These are phyloP conservation scores for Gossypium gossypioides DNA, from an alignment of 441 rosid species.

Conservation along the genomic window DNA sequence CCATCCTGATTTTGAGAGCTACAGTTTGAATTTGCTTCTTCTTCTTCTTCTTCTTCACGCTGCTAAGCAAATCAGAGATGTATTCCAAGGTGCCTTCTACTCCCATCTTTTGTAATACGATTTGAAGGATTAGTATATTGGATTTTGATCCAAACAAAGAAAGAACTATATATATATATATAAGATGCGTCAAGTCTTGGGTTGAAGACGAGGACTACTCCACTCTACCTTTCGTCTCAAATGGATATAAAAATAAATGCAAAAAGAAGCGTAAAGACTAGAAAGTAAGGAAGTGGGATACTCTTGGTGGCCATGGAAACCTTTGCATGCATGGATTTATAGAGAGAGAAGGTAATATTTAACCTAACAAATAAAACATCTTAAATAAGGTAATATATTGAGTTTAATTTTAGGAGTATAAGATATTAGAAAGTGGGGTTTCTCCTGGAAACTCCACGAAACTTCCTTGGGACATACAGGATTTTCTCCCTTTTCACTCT, in stretches of 20 bases:
- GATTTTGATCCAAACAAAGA: not conserved
- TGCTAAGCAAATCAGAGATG: slow-evolving; percentile 44
- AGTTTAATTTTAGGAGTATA: not conserved
- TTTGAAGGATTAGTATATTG: not conserved
- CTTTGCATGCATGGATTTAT: slow-evolving; percentile 9
- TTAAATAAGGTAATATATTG: slow-evolving; percentile 1
- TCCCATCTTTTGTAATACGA: slow-evolving; percentile 39
- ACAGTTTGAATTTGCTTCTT: slow-evolving; percentile 66
- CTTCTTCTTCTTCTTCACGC: slow-evolving; percentile 33
- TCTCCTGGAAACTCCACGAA: slow-evolving; percentile 17
- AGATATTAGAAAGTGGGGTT: not conserved
- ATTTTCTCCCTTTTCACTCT: not conserved
- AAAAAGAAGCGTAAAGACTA: slow-evolving; percentile 6
- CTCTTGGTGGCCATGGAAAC: not conserved
- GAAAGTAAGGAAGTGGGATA: not conserved
- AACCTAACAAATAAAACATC: not conserved
- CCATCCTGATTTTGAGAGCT: slow-evolving; percentile 69
- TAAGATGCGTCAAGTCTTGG: not conserved
- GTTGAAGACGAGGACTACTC: slow-evolving; percentile 5
- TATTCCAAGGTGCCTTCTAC: slow-evolving; percentile 60
- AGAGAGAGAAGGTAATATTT: slow-evolving; percentile 6
- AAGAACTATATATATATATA: not conserved
- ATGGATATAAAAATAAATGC: not conserved
- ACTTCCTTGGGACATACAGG: slow-evolving; percentile 13
- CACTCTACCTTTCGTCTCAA: not conserved